Conservation (phyloP, 495 filamentous ascomycete genomes). For the Apodospora peruviana region DNA sequence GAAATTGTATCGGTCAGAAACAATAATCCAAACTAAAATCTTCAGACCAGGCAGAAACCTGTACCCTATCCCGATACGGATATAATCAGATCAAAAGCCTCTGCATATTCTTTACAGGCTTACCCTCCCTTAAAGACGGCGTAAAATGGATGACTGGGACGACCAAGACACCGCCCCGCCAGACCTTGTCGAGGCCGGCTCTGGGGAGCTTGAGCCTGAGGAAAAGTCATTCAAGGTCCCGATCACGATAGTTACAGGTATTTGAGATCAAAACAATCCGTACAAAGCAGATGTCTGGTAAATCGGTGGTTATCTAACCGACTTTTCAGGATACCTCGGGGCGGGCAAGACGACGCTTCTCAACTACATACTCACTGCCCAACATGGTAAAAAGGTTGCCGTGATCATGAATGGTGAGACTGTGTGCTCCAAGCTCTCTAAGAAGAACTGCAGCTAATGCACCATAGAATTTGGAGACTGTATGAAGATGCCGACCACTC, state of each 20-base stretch:
- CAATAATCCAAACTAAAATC: not conserved
- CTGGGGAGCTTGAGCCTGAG: constrained; percentile 29
- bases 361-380: constrained; percentile 89
- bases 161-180: constrained; percentile 74
- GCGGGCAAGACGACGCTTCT: constrained; percentile 93
- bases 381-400: constrained; percentile 94
- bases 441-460: not conserved
- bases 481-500: too few relatives aligned
- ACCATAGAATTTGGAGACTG: constrained; percentile 85
- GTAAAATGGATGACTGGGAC: constrained; percentile 43
- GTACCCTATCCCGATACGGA: too few relatives aligned
- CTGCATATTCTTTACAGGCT: too few relatives aligned
- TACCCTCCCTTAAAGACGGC: too few relatives aligned
- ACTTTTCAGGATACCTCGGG: constrained; percentile 66
- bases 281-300: not conserved
- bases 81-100: too few relatives aligned
- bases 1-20: not conserved
- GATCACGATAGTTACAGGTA: constrained; percentile 92
- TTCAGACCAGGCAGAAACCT: too few relatives aligned
- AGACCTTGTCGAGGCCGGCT: constrained; percentile 57
- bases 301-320: not conserved
- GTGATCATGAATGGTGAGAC: constrained; percentile 88
- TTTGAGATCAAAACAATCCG: too few relatives aligned
- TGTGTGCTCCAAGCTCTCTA: not conserved
- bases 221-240: constrained; percentile 66